These are phyloP conservation scores for Deuterostichococcus epilithicus DNA, from an alignment of 139 green algal genomes.

Conservation along the genomic window DNA sequence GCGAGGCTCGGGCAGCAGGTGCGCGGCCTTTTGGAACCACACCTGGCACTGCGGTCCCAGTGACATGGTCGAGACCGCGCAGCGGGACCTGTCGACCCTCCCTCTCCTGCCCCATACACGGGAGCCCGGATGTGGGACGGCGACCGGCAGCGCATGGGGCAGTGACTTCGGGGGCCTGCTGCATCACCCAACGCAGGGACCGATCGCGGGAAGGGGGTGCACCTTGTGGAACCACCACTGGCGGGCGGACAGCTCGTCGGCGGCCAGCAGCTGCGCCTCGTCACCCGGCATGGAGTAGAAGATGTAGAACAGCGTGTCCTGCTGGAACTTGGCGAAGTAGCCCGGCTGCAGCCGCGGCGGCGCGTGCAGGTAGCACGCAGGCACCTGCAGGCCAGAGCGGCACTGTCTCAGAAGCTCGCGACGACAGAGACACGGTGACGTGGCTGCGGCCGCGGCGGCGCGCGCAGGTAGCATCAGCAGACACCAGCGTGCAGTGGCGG, in stretches of 20 bases:
- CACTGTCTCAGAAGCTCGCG: too few species aligned
- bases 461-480: background rate
- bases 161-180: background rate
- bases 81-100: too few species aligned
- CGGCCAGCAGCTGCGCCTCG: constrained; percentile 88
- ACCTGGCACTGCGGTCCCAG: too few species aligned
- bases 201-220: constrained; percentile 41
- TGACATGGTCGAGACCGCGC: too few species aligned
- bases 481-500: background rate
- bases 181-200: background rate
- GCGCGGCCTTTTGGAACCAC: too few species aligned
- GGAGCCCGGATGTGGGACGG: too few species aligned
- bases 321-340: constrained; percentile 92
- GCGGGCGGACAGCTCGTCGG: constrained; percentile 84
- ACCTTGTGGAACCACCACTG: constrained; percentile 89
- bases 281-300: constrained; percentile 88
- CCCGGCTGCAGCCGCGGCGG: constrained; percentile 73
- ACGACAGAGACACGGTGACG: background rate
- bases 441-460: background rate
- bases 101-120: too few species aligned
- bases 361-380: constrained; percentile 79
- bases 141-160: too few species aligned
- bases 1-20: too few species aligned
- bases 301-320: constrained; percentile 98
- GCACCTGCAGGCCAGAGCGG: constrained; percentile 24